A percentile compares a stretch with the other conserved stretches of the same genome.
These are phyloP conservation scores for Termitomyces titanicus DNA, from an alignment of 768 basidiomycete species.

Conservation along the genomic window DNA sequence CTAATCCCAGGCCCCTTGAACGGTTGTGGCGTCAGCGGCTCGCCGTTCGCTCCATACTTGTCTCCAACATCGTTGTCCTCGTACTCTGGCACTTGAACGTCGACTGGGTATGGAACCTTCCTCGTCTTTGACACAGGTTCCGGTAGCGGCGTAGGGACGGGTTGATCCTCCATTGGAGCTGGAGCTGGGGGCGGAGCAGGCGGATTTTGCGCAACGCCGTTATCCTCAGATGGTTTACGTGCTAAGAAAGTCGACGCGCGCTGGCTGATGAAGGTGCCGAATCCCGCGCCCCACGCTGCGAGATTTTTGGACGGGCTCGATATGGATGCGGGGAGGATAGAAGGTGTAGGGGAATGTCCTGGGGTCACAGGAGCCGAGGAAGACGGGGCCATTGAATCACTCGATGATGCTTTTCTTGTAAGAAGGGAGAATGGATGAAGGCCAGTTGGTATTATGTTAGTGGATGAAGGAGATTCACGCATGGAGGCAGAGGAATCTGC, in stretches of 20 bases:
- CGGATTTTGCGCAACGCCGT: background rate
- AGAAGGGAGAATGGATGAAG: constrained; percentile 17
- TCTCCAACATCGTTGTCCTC: background rate
- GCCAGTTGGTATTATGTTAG: background rate
- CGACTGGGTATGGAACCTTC: constrained; percentile 1
- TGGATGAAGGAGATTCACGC: constrained; percentile 4
- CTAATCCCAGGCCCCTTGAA: constrained; percentile 7
- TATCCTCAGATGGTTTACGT: constrained; percentile 11
- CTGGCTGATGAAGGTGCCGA: constrained; percentile 18
- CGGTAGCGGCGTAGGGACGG: background rate
- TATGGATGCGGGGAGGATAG: constrained; percentile 7
- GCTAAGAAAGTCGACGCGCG: constrained; percentile 16
- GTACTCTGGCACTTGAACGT: background rate
- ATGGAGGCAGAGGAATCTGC: background rate
- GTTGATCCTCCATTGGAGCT: background rate
- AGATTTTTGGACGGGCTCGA: constrained; percentile 12
- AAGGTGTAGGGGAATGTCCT: constrained; percentile 7
- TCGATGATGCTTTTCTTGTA: constrained; percentile 2
- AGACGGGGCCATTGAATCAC: background rate
- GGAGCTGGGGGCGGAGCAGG: background rate
- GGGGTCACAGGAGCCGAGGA: background rate
- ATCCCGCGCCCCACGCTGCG: constrained; percentile 17
- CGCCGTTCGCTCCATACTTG: background rate
- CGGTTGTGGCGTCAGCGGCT: constrained; percentile 11
- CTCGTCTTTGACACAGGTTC: constrained; percentile 6